A percentile compares a stretch with the other conserved stretches of the same genome.
phyloP scores from a whole-genome alignment of 768 basidiomycete genomes.

The Rhodotorula kratochvilovae region DNA sequence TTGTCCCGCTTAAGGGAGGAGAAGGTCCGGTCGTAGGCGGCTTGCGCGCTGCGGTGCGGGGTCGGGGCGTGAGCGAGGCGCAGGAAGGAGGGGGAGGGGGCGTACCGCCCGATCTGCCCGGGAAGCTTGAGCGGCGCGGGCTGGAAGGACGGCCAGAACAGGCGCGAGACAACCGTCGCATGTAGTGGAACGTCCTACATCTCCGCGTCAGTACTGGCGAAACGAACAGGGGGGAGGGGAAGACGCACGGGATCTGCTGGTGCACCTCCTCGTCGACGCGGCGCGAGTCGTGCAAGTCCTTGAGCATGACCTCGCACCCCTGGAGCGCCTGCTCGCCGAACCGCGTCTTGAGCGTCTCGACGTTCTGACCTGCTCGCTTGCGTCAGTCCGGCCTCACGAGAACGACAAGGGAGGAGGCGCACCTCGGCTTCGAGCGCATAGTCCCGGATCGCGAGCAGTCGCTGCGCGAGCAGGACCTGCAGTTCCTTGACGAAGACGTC shows the following conservation, averaged over 20 bases:
- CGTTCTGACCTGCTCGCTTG: slow-evolving; percentile 58
- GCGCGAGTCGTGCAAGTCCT: slow-evolving; percentile 91
- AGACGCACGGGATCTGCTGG: slow-evolving; percentile 52
- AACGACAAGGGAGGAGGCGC: slow-evolving; percentile 18
- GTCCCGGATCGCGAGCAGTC: slow-evolving; percentile 72
- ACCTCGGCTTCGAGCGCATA: slow-evolving; percentile 72
- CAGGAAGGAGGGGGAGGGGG: neutral
- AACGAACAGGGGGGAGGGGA: too few species aligned
- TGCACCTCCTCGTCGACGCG: slow-evolving; percentile 85
- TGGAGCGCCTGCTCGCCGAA: slow-evolving; percentile 91
- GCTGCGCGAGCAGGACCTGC: slow-evolving; percentile 82
- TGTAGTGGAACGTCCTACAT: slow-evolving; percentile 64
- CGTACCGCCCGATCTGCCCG: slow-evolving; percentile 74
- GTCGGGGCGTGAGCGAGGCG: too few species aligned
- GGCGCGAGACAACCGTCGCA: slow-evolving; percentile 82
- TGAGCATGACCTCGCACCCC: slow-evolving; percentile 96
- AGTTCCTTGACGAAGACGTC: slow-evolving; percentile 94
- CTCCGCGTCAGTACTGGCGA: neutral
- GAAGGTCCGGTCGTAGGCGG: slow-evolving; percentile 68
- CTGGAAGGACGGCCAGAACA: slow-evolving; percentile 91
- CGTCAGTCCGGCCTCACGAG: too few species aligned
- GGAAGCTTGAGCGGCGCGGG: slow-evolving; percentile 70
- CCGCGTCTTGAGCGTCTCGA: slow-evolving; percentile 89
- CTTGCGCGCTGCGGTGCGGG: slow-evolving; percentile 11
- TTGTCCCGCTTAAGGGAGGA: slow-evolving; percentile 87